phyloP scores from a whole-genome alignment of 1,139 yeast genomes.

The Hyphopichia khmerensis region DNA sequence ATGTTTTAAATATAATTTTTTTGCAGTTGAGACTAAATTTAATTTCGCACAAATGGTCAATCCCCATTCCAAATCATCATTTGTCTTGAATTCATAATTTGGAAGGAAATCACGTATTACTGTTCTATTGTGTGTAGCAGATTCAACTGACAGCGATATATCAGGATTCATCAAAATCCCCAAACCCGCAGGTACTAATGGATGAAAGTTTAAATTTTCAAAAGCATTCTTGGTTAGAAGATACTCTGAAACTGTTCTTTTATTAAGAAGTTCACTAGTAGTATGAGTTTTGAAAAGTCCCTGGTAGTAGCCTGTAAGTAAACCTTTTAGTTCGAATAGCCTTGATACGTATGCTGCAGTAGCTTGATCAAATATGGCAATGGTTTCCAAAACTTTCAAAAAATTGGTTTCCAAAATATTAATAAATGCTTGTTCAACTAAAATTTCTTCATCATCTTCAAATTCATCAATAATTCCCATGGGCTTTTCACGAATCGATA shows the following conservation, averaged over 20 bases:
- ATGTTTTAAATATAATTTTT: conserved; percentile 43
- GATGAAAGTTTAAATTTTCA: conserved; percentile 50
- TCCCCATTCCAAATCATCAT: conserved; percentile 82
- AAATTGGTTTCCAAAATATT: conserved; percentile 59
- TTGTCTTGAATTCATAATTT: conserved; percentile 54
- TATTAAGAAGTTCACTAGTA: conserved; percentile 15
- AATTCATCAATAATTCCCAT: conserved; percentile 16
- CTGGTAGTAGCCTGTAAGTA: conserved; percentile 48
- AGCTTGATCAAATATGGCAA: conserved; percentile 64
- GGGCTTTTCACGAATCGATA: conserved; percentile 37
- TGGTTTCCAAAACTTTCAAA: conserved; percentile 56
- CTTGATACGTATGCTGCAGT: conserved; percentile 68
- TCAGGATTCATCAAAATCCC: conserved; percentile 45
- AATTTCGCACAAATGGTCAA: conserved; percentile 53
- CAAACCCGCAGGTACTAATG: conserved; percentile 64
- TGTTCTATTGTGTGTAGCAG: conserved; percentile 30
- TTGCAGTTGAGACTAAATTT: conserved; percentile 52
- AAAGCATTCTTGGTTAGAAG: conserved; percentile 62
- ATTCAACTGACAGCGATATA: conserved; percentile 21
- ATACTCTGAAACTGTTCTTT: conserved; percentile 56
- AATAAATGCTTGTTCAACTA: conserved; percentile 57
- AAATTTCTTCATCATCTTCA: conserved; percentile 26
- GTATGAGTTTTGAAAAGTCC: conserved; percentile 12
- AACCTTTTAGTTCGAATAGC: conserved; percentile 63
- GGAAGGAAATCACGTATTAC: conserved; percentile 64